Evolutionary conservation across 139 green algal genomes (phyloP).

Genomic region (Marvania coccoides): DNA sequence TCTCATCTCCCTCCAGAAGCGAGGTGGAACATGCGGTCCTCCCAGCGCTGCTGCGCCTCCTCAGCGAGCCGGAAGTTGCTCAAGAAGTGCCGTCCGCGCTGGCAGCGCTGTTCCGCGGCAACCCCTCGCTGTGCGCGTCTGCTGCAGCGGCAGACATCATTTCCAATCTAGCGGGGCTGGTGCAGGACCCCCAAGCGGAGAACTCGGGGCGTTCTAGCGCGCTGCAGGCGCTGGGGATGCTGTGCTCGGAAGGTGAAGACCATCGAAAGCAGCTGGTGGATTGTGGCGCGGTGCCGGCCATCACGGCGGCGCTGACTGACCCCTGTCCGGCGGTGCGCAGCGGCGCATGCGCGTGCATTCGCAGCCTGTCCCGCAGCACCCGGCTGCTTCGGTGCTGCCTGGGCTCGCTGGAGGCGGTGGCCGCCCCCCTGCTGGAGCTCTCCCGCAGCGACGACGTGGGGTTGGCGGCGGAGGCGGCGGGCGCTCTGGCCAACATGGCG

Average conservation of each 20-base stretch:
- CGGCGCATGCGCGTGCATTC: conserved; percentile 64
- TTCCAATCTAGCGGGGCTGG: conserved; percentile 31
- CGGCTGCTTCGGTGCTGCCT: conserved; percentile 21
- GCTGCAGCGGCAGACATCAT: conserved; percentile 55
- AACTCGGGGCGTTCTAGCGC: conserved; percentile 30
- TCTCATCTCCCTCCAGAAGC: background rate
- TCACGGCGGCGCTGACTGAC: conserved; percentile 45
- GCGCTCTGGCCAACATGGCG: conserved; percentile 75
- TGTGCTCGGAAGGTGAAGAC: conserved; percentile 52
- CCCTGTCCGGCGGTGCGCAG: conserved; percentile 17
- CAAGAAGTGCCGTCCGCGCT: conserved; percentile 16
- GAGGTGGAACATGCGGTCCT: conserved; percentile 30
- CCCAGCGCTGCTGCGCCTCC: conserved; percentile 50
- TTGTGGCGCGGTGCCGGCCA: conserved; percentile 36
- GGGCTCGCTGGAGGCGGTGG: conserved; percentile 24
- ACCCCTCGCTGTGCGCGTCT: conserved; percentile 40
- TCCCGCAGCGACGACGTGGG: conserved; percentile 36
- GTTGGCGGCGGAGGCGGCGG: conserved; percentile 51
- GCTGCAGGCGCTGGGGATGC: conserved; percentile 49
- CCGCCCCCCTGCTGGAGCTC: conserved; percentile 49
- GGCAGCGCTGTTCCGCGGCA: conserved; percentile 27
- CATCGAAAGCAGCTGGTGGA: conserved; percentile 59
- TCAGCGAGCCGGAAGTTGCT: conserved; percentile 6
- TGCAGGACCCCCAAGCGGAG: conserved; percentile 16
- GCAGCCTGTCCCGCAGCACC: conserved; percentile 61